These are phyloP conservation scores for Pisolithus sp. DNA, from an alignment of 768 basidiomycete genomes.

Conservation along the genomic window DNA sequence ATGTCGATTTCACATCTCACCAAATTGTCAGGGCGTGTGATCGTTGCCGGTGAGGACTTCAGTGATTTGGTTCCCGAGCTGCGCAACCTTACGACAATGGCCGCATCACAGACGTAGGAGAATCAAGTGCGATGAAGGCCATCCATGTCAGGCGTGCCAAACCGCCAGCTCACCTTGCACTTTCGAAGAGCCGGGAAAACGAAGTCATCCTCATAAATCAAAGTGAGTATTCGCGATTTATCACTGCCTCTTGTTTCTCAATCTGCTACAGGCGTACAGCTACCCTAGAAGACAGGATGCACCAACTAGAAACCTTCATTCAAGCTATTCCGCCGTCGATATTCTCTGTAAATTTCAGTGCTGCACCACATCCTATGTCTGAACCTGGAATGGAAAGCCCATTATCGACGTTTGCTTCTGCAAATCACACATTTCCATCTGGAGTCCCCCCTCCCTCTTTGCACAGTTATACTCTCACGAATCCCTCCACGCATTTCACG, in stretches of 20 bases:
- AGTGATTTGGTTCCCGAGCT: neutral
- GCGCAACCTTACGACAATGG: neutral
- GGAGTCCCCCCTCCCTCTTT: constrained; percentile 77
- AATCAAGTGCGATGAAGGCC: constrained; percentile 86
- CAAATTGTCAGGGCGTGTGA: constrained; percentile 67
- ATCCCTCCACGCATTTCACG: constrained; percentile 75
- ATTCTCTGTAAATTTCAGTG: constrained; percentile 54
- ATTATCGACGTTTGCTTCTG: constrained; percentile 34
- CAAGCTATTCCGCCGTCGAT: constrained; percentile 80
- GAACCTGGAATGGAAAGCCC: constrained; percentile 29
- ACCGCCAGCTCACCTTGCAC: constrained; percentile 77
- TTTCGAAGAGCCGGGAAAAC: constrained; percentile 82
- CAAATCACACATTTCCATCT: constrained; percentile 37
- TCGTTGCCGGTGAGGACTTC: constrained; percentile 70
- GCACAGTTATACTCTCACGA: constrained; percentile 71
- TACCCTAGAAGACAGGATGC: constrained; percentile 84
- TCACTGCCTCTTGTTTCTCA: constrained; percentile 2
- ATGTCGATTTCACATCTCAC: constrained; percentile 3
- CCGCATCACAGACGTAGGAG: constrained; percentile 53
- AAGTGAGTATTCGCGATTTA: constrained; percentile 46
- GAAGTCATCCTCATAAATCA: constrained; percentile 82
- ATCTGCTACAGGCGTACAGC: constrained; percentile 54
- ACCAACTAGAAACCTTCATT: constrained; percentile 78
- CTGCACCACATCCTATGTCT: constrained; percentile 29
- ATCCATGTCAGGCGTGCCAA: constrained; percentile 84